phyloP scores from a whole-genome alignment of 306 rosid species.

The Cucurbita ficifolia region DNA sequence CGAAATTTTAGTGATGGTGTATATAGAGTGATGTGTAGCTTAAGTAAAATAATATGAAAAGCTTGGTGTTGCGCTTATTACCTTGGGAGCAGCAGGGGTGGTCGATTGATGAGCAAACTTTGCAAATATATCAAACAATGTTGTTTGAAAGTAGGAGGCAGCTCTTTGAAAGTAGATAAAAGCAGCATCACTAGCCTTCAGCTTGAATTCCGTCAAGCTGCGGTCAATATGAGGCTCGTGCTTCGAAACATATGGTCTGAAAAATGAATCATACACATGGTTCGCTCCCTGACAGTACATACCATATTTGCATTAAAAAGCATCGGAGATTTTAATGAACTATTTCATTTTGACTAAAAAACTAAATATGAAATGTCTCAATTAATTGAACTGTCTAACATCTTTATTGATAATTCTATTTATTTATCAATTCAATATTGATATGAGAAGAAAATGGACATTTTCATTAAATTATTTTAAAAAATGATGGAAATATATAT shows the following conservation, averaged over 20 bases:
- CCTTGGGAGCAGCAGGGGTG: conserved; percentile 36
- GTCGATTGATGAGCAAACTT: conserved; percentile 81
- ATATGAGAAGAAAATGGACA: no score
- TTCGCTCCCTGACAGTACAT: conserved; percentile 45
- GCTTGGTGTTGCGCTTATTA: background rate
- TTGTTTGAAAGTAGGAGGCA: conserved; percentile 63
- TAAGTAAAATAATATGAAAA: no score
- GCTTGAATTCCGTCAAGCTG: conserved; percentile 57
- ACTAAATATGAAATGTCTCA: no score
- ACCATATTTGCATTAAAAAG: conserved; percentile 26
- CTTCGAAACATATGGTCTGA: conserved; percentile 64
- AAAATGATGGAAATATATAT: no score
- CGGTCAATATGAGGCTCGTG: conserved; percentile 80
- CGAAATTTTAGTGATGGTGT: no score
- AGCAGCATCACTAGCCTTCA: conserved; percentile 58
- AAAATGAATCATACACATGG: conserved; percentile 77
- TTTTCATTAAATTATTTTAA: no score
- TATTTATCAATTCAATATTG: no score
- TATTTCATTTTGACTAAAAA: conserved; percentile 8
- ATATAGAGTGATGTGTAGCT: no score
- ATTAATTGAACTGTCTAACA: no score
- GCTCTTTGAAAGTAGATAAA: conserved; percentile 65
- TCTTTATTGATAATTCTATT: no score
- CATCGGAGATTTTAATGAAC: conserved; percentile 42
- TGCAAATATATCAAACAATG: conserved; percentile 44